Evolutionary conservation across 306 rosid species (phyloP).

Genomic region (Cucurbita pepo): DNA sequence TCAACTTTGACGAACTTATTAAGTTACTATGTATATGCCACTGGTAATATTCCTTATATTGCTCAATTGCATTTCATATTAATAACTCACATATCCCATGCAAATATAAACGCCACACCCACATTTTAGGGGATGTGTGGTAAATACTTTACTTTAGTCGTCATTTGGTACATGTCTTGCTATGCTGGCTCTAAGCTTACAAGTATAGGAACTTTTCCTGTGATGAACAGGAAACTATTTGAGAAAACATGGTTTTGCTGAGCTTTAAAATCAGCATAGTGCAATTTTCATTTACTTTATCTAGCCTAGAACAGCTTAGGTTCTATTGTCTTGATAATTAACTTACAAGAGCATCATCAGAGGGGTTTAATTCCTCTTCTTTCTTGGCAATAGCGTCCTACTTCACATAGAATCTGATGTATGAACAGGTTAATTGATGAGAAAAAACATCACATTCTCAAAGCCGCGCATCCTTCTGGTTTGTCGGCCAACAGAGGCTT

Average conservation of each 20-base stretch:
- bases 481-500: conserved; percentile 87
- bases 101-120: background rate
- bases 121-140: background rate
- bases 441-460: conserved; percentile 71
- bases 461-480: conserved; percentile 96
- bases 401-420: background rate
- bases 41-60: background rate
- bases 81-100: background rate
- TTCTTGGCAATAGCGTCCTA: background rate
- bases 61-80: background rate
- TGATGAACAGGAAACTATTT: background rate
- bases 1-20: background rate
- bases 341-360: background rate
- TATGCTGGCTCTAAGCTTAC: background rate
- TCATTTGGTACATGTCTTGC: background rate
- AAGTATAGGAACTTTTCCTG: background rate
- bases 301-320: background rate
- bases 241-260: background rate
- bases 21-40: background rate
- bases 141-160: background rate
- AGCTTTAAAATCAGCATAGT: background rate
- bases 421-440: conserved; percentile 55
- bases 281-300: background rate
- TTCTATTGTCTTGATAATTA: background rate
- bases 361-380: background rate